A percentile compares a stretch with the other conserved stretches of the same genome.
Evolutionary conservation across 495 filamentous ascomycete genomes (phyloP).

Genomic region (Penicillium daleae): DNA sequence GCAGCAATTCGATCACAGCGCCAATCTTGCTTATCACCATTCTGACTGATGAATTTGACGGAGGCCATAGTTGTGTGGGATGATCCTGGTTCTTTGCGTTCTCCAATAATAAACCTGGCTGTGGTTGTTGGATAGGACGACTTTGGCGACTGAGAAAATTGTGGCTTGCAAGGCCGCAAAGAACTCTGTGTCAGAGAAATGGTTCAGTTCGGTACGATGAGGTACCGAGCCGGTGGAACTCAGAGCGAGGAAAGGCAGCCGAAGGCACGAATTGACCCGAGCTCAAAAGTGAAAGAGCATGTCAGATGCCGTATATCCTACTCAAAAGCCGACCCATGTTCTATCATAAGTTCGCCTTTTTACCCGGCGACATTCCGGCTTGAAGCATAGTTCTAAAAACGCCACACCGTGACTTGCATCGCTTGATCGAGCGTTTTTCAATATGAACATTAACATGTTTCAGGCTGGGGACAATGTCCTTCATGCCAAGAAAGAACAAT

Average conservation of each 20-base stretch:
- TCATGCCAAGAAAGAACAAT: neutral
- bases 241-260: neutral
- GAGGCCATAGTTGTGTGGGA: neutral
- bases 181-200: neutral
- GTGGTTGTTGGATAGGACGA: neutral
- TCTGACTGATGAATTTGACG: neutral
- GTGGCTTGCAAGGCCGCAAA: neutral
- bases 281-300: neutral
- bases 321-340: neutral
- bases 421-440: neutral
- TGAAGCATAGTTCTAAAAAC: neutral
- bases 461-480: slow-evolving; percentile 1
- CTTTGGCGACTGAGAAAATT: neutral
- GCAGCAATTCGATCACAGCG: neutral
- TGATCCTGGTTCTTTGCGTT: neutral
- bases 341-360: neutral
- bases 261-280: neutral
- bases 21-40: neutral
- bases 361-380: neutral
- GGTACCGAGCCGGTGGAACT: neutral
- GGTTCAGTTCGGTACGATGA: neutral
- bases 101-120: neutral
- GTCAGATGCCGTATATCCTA: neutral
- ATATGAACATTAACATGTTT: neutral
- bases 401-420: neutral